Conservation (phyloP, 805 yeast genomes). For the Komagataella ulmi region DNA sequence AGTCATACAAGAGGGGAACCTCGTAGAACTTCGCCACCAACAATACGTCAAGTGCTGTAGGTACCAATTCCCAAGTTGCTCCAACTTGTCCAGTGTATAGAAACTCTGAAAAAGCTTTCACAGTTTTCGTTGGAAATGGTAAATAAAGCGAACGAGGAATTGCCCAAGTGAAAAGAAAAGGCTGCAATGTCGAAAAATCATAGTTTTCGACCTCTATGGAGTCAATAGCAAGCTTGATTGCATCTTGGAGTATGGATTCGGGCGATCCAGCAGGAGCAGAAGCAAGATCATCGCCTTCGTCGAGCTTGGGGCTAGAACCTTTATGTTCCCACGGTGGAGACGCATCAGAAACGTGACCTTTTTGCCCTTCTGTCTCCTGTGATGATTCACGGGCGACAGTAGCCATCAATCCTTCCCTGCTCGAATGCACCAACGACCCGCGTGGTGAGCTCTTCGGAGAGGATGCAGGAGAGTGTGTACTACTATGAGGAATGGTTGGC, state of each 20-base stretch:
- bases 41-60: constrained; percentile 54
- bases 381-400: not conserved
- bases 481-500: not conserved
- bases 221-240: constrained; percentile 3
- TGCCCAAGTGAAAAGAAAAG: not conserved
- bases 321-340: not conserved
- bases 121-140: constrained; percentile 50
- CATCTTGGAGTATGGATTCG: not conserved
- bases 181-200: not conserved
- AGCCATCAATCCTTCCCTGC: not conserved
- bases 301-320: not conserved
- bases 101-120: constrained; percentile 58
- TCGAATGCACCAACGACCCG: not conserved
- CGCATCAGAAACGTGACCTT: not conserved
- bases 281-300: not conserved
- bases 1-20: constrained; percentile 56
- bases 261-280: constrained; percentile 2
- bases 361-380: not conserved
- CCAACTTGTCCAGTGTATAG: constrained; percentile 73
- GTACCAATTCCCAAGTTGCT: constrained; percentile 57
- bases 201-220: not conserved
- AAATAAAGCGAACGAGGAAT: constrained; percentile 58
- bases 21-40: constrained; percentile 52
- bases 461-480: not conserved
- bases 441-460: not conserved